A percentile compares a stretch with the other conserved stretches of the same genome.
phyloP scores from a whole-genome alignment of 208 protist genomes.

The Acanthamoeba castellanii region DNA sequence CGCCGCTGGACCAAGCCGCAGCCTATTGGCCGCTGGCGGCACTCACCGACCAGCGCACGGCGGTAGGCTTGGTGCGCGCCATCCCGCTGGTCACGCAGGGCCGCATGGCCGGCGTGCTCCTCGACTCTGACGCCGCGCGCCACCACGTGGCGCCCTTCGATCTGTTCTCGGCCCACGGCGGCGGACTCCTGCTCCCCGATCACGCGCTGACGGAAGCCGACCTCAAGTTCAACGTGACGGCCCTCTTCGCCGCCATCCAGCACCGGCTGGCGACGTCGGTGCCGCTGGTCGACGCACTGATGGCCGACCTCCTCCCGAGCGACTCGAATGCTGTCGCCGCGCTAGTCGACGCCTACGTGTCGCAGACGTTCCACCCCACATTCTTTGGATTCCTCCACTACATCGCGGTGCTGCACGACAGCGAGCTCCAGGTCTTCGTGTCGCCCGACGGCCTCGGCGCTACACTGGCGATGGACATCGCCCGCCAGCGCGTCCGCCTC shows the following conservation, averaged over 20 bases:
- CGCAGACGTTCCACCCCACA: not conserved
- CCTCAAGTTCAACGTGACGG: not conserved
- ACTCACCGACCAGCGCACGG: not conserved
- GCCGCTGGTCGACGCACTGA: not conserved
- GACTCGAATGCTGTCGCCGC: not conserved
- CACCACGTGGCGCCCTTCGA: not conserved
- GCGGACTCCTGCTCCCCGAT: not conserved
- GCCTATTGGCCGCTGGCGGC: not conserved
- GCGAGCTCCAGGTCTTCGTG: not conserved
- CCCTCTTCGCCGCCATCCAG: not conserved
- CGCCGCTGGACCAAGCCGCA: not conserved
- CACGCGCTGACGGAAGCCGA: not conserved
- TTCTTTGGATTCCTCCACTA: constrained; percentile 17
- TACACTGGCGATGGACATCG: not conserved
- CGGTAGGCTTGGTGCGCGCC: not conserved
- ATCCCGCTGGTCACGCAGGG: not conserved
- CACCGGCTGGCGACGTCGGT: not conserved
- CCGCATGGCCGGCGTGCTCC: not conserved
- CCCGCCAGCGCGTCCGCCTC: not conserved
- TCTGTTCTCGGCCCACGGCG: not conserved
- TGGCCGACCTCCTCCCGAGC: not conserved
- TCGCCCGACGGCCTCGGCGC: not conserved
- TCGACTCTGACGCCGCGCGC: not conserved
- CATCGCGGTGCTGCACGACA: not conserved
- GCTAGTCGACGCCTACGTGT: not conserved